phyloP scores from a whole-genome alignment of 371 early-diverging fungal genomes.

The Blyttiomyces sp. region DNA sequence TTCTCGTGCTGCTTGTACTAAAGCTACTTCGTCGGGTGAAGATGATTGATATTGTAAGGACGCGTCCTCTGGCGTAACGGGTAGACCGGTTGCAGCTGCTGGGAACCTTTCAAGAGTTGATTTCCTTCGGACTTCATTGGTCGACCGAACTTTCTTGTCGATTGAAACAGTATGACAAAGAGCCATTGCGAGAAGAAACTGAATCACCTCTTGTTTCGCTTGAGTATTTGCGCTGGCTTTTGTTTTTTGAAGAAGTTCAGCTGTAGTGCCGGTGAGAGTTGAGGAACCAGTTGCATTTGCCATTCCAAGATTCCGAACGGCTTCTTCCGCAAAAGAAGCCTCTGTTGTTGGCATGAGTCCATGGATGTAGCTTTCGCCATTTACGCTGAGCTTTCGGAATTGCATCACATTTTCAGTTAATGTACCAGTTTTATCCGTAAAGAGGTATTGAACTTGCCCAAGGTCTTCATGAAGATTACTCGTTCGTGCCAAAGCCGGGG shows the following conservation, averaged over 20 bases:
- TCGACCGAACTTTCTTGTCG: no score
- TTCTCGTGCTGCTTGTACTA: slow-evolving; percentile 80
- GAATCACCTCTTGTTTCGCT: no score
- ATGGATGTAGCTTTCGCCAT: slow-evolving; percentile 48
- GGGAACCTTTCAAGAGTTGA: not conserved
- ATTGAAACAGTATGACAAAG: no score
- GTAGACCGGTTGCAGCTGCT: slow-evolving; percentile 1
- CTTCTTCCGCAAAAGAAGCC: not conserved
- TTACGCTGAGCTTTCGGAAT: slow-evolving; percentile 75
- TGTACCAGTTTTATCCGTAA: slow-evolving; percentile 77
- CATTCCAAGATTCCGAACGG: not conserved
- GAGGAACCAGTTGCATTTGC: not conserved
- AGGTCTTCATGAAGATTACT: slow-evolving; percentile 85
- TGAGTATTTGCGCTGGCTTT: not conserved
- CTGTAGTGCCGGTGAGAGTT: not conserved
- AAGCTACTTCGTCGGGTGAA: slow-evolving; percentile 55
- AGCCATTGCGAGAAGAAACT: no score
- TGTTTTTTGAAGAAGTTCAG: not conserved
- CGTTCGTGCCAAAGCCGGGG: slow-evolving; percentile 63
- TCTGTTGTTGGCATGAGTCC: not conserved
- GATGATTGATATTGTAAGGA: slow-evolving; percentile 25
- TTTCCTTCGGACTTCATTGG: not conserved
- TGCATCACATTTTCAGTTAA: slow-evolving; percentile 69
- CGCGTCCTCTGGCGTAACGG: not conserved
- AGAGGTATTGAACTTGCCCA: slow-evolving; percentile 91